A percentile compares a stretch with the other conserved stretches of the same genome.
phyloP scores from a whole-genome alignment of 768 basidiomycete species.

The Mycena floridula region DNA sequence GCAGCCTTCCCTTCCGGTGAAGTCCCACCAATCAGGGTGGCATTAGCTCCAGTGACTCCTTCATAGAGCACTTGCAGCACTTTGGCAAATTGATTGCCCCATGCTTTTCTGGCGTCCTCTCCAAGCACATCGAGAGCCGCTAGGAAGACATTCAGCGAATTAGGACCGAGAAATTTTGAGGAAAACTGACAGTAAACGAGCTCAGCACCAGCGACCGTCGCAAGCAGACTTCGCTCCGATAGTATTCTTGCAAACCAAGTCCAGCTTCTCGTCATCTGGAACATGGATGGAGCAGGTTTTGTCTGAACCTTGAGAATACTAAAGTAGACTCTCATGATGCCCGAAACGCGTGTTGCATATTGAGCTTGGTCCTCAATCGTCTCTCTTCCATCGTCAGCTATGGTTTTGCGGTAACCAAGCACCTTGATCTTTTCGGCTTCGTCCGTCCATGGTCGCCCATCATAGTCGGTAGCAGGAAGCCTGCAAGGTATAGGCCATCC shows the following conservation, averaged over 20 bases:
- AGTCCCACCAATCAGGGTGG: conserved; percentile 49
- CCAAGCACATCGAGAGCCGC: conserved; percentile 73
- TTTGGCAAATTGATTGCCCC: conserved; percentile 80
- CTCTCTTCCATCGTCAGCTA: conserved; percentile 22
- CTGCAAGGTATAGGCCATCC: conserved; percentile 78
- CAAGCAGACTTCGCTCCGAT: conserved; percentile 43
- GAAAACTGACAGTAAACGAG: conserved; percentile 57
- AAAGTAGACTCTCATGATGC: conserved; percentile 86
- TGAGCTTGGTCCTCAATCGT: conserved; percentile 54
- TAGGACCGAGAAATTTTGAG: conserved; percentile 3
- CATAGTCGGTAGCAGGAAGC: conserved; percentile 47
- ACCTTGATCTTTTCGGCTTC: conserved; percentile 38
- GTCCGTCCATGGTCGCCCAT: conserved; percentile 38
- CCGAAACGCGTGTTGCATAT: conserved; percentile 62
- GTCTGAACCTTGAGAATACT: conserved; percentile 49
- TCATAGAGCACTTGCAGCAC: conserved; percentile 61
- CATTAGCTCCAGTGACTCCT: conserved; percentile 48
- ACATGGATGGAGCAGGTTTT: conserved; percentile 40
- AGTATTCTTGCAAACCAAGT: conserved; percentile 64
- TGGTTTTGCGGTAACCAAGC: conserved; percentile 47
- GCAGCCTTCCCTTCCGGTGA: conserved; percentile 59
- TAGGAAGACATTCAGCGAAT: conserved; percentile 21
- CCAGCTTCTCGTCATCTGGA: conserved; percentile 65
- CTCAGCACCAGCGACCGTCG: conserved; percentile 55
- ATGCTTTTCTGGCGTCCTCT: conserved; percentile 48